Percentiles rank a stretch among this genome's conserved stretches.
Conservation (phyloP, 169 alveolate species). For the Plasmodium sp. region DNA sequence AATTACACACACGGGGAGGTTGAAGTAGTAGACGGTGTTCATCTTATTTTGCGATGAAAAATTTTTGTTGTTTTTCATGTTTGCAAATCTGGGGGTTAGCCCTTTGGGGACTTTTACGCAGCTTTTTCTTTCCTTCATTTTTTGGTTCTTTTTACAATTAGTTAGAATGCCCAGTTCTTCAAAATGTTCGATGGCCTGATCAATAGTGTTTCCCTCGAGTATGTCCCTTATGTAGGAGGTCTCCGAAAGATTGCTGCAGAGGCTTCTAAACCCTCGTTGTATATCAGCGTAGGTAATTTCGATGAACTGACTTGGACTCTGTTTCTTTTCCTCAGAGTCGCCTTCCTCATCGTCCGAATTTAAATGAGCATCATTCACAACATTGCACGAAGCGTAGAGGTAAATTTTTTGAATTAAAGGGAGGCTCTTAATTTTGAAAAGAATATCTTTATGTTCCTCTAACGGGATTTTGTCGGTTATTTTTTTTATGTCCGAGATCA, state of each 20-base stretch:
- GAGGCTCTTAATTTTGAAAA: constrained; percentile 43
- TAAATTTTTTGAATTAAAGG: constrained; percentile 65
- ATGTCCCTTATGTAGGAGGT: constrained; percentile 47
- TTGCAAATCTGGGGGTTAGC: constrained; percentile 70
- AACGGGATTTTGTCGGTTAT: constrained; percentile 60
- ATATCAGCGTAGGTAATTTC: constrained; percentile 65
- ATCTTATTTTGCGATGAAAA: constrained; percentile 54
- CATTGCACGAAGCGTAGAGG: constrained; percentile 53
- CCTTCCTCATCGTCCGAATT: constrained; percentile 6
- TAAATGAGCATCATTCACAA: constrained; percentile 49
- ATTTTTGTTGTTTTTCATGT: constrained; percentile 39
- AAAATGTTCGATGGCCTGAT: constrained; percentile 63
- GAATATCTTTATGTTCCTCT: constrained; percentile 68
- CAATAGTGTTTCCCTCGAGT: constrained; percentile 62
- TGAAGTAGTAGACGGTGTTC: constrained; percentile 47
- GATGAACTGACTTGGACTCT: constrained; percentile 18
- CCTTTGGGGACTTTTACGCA: constrained; percentile 54
- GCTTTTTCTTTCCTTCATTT: constrained; percentile 41
- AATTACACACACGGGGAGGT: constrained; percentile 64
- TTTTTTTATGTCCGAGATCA: constrained; percentile 68
- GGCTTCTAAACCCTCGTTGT: constrained; percentile 41
- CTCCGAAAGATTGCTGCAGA: constrained; percentile 53
- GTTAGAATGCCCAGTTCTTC: constrained; percentile 65
- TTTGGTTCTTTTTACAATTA: constrained; percentile 66
- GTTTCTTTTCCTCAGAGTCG: background rate